These are phyloP conservation scores for Sanchytrium tribonematis DNA, from an alignment of 371 early-diverging fungal species.

Conservation along the genomic window DNA sequence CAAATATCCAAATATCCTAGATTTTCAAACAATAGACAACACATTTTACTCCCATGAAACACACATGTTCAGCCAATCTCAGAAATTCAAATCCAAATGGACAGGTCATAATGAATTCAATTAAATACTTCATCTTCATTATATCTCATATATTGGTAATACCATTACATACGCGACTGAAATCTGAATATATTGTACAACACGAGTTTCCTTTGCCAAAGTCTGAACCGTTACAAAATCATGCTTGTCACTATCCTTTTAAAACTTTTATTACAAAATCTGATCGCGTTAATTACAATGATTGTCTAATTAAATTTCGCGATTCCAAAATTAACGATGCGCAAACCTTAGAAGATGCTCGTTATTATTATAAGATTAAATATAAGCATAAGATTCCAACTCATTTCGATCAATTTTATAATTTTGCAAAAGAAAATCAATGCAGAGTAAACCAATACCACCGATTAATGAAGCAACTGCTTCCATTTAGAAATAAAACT, in stretches of 20 bases:
- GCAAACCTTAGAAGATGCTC: background rate
- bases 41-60: no score
- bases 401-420: background rate
- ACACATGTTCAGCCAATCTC: no score
- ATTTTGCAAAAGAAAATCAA: background rate
- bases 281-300: background rate
- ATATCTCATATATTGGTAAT: no score
- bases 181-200: no score
- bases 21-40: no score
- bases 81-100: no score
- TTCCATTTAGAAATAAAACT: background rate
- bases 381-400: background rate
- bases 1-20: no score
- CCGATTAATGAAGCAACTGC: background rate
- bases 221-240: no score
- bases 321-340: background rate
- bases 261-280: background rate
- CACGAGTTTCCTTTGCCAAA: no score
- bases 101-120: no score
- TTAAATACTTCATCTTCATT: no score
- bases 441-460: background rate
- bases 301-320: background rate
- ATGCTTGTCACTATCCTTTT: background rate
- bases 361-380: background rate
- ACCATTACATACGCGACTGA: no score